These are phyloP conservation scores for Pseudonitzschia multiseries DNA, from an alignment of 108 stramenopile genomes.

Conservation along the genomic window DNA sequence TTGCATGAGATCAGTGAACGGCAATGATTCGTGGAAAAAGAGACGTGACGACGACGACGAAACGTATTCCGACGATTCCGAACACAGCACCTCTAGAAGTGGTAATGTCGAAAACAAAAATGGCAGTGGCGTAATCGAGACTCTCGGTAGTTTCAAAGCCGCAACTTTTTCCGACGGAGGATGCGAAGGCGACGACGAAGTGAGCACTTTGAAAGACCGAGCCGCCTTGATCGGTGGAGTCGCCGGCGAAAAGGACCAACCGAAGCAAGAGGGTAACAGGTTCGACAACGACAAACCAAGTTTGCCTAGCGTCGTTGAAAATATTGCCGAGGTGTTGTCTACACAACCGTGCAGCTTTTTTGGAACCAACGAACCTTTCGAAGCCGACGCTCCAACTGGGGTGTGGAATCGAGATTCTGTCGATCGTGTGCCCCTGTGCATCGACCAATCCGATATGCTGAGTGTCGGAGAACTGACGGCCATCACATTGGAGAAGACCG, in stretches of 20 bases:
- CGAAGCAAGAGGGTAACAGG: not conserved
- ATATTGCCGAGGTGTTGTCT: not conserved
- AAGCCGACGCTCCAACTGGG: not conserved
- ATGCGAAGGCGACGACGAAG: slow-evolving; percentile 2
- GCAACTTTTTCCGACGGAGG: not conserved
- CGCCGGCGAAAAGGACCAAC: not conserved
- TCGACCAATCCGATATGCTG: slow-evolving; percentile 10
- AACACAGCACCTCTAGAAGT: not conserved
- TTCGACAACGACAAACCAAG: not conserved
- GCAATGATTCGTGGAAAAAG: not conserved
- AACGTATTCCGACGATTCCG: not conserved
- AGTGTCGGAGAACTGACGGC: slow-evolving; percentile 35
- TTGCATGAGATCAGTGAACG: not conserved
- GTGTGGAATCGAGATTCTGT: not conserved
- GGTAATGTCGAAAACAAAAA: not conserved
- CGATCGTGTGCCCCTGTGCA: not conserved
- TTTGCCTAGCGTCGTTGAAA: slow-evolving; percentile 1
- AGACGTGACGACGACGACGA: not conserved
- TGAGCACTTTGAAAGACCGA: not conserved
- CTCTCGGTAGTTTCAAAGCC: not conserved
- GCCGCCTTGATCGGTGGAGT: not conserved
- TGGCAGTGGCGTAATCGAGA: not conserved
- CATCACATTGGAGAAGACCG: slow-evolving; percentile 20
- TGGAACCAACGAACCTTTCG: not conserved
- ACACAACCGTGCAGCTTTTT: not conserved